These are phyloP conservation scores for Cadophora gregata DNA, from an alignment of 2,329 filamentous ascomycete species.

Conservation along the genomic window DNA sequence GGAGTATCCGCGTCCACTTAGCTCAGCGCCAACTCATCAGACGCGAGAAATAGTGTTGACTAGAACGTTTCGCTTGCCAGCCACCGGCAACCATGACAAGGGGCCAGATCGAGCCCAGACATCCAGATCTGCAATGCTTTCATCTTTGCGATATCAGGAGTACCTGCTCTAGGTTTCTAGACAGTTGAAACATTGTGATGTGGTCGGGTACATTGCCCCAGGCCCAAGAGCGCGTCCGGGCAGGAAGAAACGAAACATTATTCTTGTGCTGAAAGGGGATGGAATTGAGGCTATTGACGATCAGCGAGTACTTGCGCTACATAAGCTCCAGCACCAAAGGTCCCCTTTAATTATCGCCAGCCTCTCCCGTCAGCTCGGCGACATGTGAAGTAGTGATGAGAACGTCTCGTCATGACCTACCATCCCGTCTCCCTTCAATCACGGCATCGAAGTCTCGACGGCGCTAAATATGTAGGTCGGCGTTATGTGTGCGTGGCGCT, in stretches of 20 bases:
- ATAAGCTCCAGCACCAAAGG: background rate
- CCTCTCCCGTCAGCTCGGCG: background rate
- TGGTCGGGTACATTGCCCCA: background rate
- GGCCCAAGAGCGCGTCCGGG: slow-evolving; percentile 2
- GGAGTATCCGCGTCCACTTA: background rate
- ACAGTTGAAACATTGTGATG: background rate
- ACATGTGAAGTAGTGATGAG: background rate
- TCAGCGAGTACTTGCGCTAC: background rate
- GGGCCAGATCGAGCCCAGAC: background rate
- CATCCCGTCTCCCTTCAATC: slow-evolving; percentile 11
- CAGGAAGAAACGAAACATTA: background rate
- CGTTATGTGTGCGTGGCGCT: background rate
- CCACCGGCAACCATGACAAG: background rate
- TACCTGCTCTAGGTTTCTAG: background rate
- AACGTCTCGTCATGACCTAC: background rate
- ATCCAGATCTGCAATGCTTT: background rate
- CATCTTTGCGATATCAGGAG: background rate
- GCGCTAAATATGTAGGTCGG: slow-evolving; percentile 3
- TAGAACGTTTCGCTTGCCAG: slow-evolving; percentile 9
- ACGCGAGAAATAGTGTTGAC: background rate
- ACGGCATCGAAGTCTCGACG: background rate
- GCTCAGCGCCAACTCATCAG: background rate
- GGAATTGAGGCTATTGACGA: background rate
- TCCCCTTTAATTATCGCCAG: background rate
- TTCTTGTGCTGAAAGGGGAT: background rate